Base-by-base conservation (phyloP, 2,329 filamentous ascomycete species). In the Talaromyces funiculosus region DNA sequence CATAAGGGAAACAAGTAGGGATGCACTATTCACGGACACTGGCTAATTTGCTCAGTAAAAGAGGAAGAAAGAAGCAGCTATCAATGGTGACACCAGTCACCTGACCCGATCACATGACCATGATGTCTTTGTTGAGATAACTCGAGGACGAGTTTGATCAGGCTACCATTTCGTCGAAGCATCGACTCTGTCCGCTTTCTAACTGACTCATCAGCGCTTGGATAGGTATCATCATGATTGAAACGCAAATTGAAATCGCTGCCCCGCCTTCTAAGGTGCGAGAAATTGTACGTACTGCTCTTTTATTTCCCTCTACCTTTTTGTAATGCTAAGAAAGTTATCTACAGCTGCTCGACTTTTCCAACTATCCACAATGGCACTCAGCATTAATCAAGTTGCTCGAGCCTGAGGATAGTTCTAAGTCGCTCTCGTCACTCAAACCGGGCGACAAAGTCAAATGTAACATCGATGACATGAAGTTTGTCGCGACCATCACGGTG, bases 361-460 rank as follows among this genome's bases (percentile, higher is more conserved):
- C 68, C 4, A 62, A 61, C 31, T 67, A 67, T 53, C 47, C 64
- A 29, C 65, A 68, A 63, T 69, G 68, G 68, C 68, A 69, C 53
- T 66, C 65, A 8, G 62, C 63, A 20, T 67, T 63, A 53, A 64
- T 70, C n/a, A 67, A 66, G 55, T 49, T 61, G 0, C 61, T 69
- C 43, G 53, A 66, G 40, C 54, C 64, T 1, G 53, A 65, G 24
- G 65, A 67, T 8, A 54, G 35, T 16, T 57, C 57, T 29, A 69
- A 69, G 49, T 59, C 62, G 14, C n/a, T 63, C 2, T 26, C 61
- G 6, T 55, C 61, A 2, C 61, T 68, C 1, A 24, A 45, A 18
- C 53, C 43, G 1, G 64, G 60, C 10, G 63, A 64, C 38, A 64
- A 61, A 20, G 16, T 66, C 24, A 57, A 64, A 45, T 63, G 61